Evolutionary conservation across 441 rosid species (phyloP), one percentile per base, ranked within the genome.

Genomic region (Manihot esculenta): DNA sequence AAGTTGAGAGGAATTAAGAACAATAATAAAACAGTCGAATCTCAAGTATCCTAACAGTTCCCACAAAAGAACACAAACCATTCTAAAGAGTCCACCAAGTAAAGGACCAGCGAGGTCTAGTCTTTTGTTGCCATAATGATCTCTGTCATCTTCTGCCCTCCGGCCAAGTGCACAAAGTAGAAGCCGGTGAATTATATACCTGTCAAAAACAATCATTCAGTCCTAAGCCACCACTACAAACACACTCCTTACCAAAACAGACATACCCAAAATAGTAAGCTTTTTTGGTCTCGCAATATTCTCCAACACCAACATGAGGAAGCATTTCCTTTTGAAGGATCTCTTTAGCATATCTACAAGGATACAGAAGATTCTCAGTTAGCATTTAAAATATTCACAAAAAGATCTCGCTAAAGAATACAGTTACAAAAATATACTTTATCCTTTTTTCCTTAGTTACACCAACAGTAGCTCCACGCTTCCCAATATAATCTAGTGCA

Each of bases 41-140:
- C 23, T 56, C 14, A 14, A 55, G 14, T n/a, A 55, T 42, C 24
- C 30, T 33, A 72, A 54, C 12, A 53, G 5, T 55, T 27, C 13
- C 38, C 70, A 57, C 54, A 24, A 11, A 68, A 38, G 54, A 49
- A 78, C 83, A 72, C 89, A 73, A 48, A 95, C 99, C 97, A 87
- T 91, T 86, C 99, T 85, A 73, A 95, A 95, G 53, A 95, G 86
- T 78, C 98, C 99, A 57, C 99, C 98, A 68, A 95, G 95, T 69
- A 95, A 81, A 41, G 99, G 99, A 71, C 99, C 99, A 65, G 97
- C 99, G 80, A 95, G 98, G 81, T 95, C 98, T 62, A 95, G 97
- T 87, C 99, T 91, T 80, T 95, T 95, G 87, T 95, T 93, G 70
- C 98, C 98, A 81, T 93, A 95, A 79, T 93, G 98, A 85, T 95